These are phyloP conservation scores for Fusarium sambucinum DNA, from an alignment of 2,329 filamentous ascomycete genomes.

Conservation along the genomic window DNA sequence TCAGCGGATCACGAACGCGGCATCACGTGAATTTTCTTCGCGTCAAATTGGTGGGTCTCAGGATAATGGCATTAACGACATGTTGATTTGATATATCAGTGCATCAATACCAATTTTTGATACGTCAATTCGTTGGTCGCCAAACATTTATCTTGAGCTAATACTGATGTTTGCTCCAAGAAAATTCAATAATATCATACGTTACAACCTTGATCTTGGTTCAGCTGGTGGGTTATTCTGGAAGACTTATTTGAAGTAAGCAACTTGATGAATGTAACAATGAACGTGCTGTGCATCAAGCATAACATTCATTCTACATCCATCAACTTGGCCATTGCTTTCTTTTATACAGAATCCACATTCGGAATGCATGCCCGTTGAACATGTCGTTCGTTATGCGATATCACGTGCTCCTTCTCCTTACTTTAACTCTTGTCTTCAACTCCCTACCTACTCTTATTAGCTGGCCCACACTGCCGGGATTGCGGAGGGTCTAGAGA, in stretches of 20 bases:
- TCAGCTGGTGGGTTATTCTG: neutral
- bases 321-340: neutral
- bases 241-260: neutral
- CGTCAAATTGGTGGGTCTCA: neutral
- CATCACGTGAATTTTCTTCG: slow-evolving; percentile 38
- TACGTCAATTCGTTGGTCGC: neutral
- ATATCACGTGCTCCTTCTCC: slow-evolving; percentile 2
- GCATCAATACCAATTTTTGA: slow-evolving; percentile 1
- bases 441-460: slow-evolving; percentile 10
- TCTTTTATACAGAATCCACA: slow-evolving; percentile 1
- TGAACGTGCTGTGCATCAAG: slow-evolving; percentile 2
- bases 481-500: slow-evolving; percentile 16
- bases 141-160: neutral
- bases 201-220: neutral
- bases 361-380: neutral
- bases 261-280: neutral
- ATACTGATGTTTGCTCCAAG: neutral
- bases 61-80: slow-evolving; percentile 2
- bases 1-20: slow-evolving; percentile 26
- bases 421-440: slow-evolving; percentile 18
- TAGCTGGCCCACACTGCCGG: slow-evolving; percentile 30
- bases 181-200: neutral
- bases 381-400: neutral
- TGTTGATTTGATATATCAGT: neutral
- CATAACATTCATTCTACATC: slow-evolving; percentile 1